Percentiles rank a stretch among this genome's conserved stretches.
These are phyloP conservation scores for Vitis labrusca DNA, from an alignment of 164 flowering plant species.

Conservation along the genomic window DNA sequence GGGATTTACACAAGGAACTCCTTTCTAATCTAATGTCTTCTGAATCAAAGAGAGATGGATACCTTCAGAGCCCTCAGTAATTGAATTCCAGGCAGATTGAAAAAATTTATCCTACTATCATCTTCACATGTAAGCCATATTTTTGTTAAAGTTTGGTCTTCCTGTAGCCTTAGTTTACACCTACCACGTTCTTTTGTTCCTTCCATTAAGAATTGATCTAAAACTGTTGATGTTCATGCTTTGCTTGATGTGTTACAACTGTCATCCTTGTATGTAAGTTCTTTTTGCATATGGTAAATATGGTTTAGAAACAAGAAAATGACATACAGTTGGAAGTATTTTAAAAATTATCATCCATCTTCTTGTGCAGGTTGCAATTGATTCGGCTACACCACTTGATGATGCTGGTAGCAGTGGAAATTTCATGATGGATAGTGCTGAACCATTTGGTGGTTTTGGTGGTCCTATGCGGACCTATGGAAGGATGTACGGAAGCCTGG, in stretches of 20 bases:
- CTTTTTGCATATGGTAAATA: not conserved
- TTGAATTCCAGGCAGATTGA: too few relatives aligned
- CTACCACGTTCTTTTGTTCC: too few relatives aligned
- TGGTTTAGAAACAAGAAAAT: not conserved
- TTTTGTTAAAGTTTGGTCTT: too few relatives aligned
- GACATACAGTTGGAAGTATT: not conserved
- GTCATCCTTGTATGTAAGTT: not conserved
- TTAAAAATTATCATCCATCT: not conserved
- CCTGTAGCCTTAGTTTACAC: too few relatives aligned
- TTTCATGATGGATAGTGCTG: slow-evolving; percentile 48
- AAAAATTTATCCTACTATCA: too few relatives aligned
- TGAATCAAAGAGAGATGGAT: too few relatives aligned
- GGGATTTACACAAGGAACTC: too few relatives aligned
- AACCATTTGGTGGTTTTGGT: slow-evolving; percentile 72
- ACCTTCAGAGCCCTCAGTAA: too few relatives aligned
- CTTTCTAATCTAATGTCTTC: too few relatives aligned
- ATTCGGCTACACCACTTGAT: slow-evolving; percentile 93
- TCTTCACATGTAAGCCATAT: too few relatives aligned
- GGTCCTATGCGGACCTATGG: slow-evolving; percentile 85
- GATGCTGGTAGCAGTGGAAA: slow-evolving; percentile 70
- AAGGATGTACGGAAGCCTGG: slow-evolving; percentile 79
- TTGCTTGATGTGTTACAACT: not conserved
- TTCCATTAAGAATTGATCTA: not conserved
- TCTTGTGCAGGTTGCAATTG: slow-evolving; percentile 83
- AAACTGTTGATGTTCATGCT: not conserved